Base-by-base conservation (phyloP, 352 stramenopile species). In the Pythium sukuiense region DNA sequence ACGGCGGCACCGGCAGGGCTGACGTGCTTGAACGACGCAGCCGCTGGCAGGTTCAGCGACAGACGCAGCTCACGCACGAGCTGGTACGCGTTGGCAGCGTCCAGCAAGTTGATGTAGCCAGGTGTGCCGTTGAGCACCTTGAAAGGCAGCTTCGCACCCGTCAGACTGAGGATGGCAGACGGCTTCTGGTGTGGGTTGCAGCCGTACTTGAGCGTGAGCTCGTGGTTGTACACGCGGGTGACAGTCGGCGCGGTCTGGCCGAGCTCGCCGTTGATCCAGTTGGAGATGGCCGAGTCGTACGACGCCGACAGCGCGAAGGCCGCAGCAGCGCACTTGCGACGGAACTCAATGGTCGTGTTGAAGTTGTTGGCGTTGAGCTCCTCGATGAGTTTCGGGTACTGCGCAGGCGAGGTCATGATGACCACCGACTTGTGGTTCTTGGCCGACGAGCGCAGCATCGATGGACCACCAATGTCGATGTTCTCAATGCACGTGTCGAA, bases 401-500 rank as follows among this genome's bases (percentile, higher is more conserved):
- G 97, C 58, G 85, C 72, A 0, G 97, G 97, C 62, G 74, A 91
- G 7, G 97, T 99, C 65, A 98, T 97, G 85, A 99, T 99, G 20
- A 98, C 92, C 18, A 99, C 98, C 59, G 97, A 97, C 69, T 95
- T 90, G 87, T 99, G 97, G 85, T 99, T 99, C 87, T 99, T 99
- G 57, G 98, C 97, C 32, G 97, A 99, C 49, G 96, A 99, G 53
- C 98, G 94, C 37, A 99, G 83, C 98, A 99, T 99, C 55, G 90
- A 98, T 20, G 98, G 98, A 13, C 98, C 98, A 49, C 98, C 98
- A 80, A 99, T 99, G 77, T 99, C 98, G 74, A 99, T 99, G 85
- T 99, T 99, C 78, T 99, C 98, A 72, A 99, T 98, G 85, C 97
- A 99, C 69, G 97, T 98, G 73, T 98, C 97, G 72, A 99, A 99